Evolutionary conservation across 2,329 filamentous ascomycete species (phyloP), one percentile per base, ranked within the genome.

Genomic region (Podosphaera fusca): DNA sequence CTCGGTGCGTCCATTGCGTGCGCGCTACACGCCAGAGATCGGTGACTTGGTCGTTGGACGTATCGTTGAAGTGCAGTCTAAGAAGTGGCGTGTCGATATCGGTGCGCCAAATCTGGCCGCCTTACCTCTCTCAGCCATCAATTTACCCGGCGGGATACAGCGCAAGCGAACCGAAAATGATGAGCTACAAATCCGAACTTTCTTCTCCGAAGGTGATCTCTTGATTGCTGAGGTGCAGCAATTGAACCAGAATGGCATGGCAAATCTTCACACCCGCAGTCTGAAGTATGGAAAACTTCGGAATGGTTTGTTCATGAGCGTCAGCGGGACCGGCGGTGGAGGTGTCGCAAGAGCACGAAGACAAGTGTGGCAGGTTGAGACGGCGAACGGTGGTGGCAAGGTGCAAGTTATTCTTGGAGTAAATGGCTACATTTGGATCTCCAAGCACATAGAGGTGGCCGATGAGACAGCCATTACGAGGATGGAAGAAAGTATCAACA

Each of bases 371-470:
- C 92, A 87, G 0, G 73, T 94, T 64, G 78, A 83, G 59, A 71
- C 75, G 38, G 65, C 70, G 59, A 69, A 74, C 60, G 73, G 76
- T 38, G 75, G 77, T 38, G 75, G 79, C 56, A 82, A 81, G 60
- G 79, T 98, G 34, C 87, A 95, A 67, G 80, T 96, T 6, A 78
- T 95, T 56, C 74, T 98, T 0, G 92, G 92, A 2, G 92, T 98
- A 45, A 98, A 98, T 65, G 92, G 92, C 0, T 96, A 94, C 68
- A 88, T 96, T 58, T 98, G 87, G 85, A 89, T 96, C 66, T 82
- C 83, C 69, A 89, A 87, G 72, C 87, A 94, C 64, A 72, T 84
- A 6, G 81, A 85, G 62, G 77, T 76, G 40, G 75, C 76, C n/a
- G 71, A 63, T 55, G 56, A 68, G 54, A 61, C 67, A 14, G 67